These are phyloP conservation scores for Closterium sp. DNA, from an alignment of 139 green algal genomes.

Conservation along the genomic window DNA sequence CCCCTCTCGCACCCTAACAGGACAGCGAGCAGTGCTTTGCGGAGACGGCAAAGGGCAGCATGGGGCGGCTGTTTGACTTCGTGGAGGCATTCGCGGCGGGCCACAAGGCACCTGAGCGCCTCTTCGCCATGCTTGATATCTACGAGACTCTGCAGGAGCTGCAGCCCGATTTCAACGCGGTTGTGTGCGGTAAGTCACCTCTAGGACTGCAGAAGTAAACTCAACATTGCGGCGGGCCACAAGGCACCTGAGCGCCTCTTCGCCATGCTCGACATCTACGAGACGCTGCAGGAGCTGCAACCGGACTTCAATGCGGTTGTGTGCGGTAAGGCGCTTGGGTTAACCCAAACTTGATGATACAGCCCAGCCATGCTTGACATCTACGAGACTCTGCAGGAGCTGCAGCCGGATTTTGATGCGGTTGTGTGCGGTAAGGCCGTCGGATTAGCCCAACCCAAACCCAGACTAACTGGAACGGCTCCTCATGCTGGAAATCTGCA, in stretches of 20 bases:
- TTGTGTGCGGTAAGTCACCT: too few relatives aligned
- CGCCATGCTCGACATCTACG: conserved; percentile 30
- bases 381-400: conserved; percentile 22
- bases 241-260: conserved; percentile 21
- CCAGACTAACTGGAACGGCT: background rate
- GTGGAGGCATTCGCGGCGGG: background rate
- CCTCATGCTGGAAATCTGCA: background rate
- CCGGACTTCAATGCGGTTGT: conserved; percentile 23
- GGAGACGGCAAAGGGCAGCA: too few relatives aligned
- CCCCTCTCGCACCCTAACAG: too few relatives aligned
- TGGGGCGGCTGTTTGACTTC: too few relatives aligned
- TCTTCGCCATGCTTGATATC: background rate
- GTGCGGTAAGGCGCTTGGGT: background rate
- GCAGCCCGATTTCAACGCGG: too few relatives aligned
- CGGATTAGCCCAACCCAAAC: background rate
- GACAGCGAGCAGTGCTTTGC: too few relatives aligned
- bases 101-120: background rate
- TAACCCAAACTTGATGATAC: too few relatives aligned
- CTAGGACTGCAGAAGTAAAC: too few relatives aligned
- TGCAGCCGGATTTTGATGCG: conserved; percentile 14
- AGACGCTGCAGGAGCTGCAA: conserved; percentile 20
- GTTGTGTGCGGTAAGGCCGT: conserved; percentile 13
- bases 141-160: too few relatives aligned
- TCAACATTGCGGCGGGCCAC: conserved; percentile 14
- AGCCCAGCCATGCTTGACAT: too few relatives aligned